Percentiles rank a stretch among this genome's conserved stretches.
These are phyloP conservation scores for Trichophyton rubrum DNA, from an alignment of 2,329 filamentous ascomycete genomes.

Conservation along the genomic window DNA sequence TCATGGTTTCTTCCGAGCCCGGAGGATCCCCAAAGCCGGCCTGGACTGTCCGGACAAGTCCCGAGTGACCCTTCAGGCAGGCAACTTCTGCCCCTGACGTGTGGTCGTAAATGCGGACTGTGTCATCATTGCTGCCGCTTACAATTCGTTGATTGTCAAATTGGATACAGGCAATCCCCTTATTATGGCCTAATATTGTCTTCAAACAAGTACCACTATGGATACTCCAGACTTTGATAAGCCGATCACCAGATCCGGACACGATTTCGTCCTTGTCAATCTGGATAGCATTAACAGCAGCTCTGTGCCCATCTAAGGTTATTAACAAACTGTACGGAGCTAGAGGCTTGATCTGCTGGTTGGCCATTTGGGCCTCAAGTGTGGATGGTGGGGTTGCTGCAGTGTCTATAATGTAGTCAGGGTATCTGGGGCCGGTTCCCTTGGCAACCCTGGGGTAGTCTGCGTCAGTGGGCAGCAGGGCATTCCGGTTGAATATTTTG, in stretches of 20 bases:
- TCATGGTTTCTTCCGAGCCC: constrained; percentile 63
- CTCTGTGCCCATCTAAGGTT: constrained; percentile 68
- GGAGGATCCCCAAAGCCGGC: constrained; percentile 85
- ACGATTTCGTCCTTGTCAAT: constrained; percentile 77
- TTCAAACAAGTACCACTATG: constrained; percentile 61
- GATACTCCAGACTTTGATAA: constrained; percentile 92
- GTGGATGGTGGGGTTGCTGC: constrained; percentile 28
- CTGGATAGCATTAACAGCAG: constrained; percentile 93
- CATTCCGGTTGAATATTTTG: constrained; percentile 80
- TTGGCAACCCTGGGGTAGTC: constrained; percentile 34
- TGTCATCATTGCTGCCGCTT: constrained; percentile 90
- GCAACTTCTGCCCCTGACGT: constrained; percentile 78
- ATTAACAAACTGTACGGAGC: constrained; percentile 66
- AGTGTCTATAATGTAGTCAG: constrained; percentile 44
- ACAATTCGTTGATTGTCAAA: constrained; percentile 90
- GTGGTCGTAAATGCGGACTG: constrained; percentile 88
- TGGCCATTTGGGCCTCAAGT: constrained; percentile 33
- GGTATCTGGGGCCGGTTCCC: constrained; percentile 35
- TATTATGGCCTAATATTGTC: constrained; percentile 75
- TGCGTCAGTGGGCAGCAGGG: constrained; percentile 41
- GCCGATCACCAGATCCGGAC: constrained; percentile 84
- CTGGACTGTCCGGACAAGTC: constrained; percentile 86
- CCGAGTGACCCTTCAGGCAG: constrained; percentile 66
- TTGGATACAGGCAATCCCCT: constrained; percentile 95
- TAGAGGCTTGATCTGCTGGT: constrained; percentile 31